Evolutionary conservation across 2,329 filamentous ascomycete species (phyloP).

Genomic region (Huntiella omanensis): DNA sequence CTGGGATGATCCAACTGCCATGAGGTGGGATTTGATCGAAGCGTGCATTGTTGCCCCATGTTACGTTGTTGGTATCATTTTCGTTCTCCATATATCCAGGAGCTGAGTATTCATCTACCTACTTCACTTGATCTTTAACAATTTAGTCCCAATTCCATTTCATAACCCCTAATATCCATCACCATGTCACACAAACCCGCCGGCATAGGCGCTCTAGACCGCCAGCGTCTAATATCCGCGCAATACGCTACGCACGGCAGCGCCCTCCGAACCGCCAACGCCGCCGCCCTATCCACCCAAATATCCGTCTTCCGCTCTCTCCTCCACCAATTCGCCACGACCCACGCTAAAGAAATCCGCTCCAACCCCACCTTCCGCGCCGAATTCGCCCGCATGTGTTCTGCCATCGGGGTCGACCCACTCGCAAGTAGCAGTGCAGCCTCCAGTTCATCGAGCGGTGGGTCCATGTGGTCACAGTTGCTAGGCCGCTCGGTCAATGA

Average conservation of each 20-base stretch:
- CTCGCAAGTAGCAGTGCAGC: slow-evolving; percentile 35
- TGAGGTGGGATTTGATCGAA: not conserved
- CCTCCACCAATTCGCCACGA: slow-evolving; percentile 85
- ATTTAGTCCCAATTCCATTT: not conserved
- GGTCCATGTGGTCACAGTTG: slow-evolving; percentile 81
- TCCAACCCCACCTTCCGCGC: slow-evolving; percentile 88
- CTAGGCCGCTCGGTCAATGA: slow-evolving; percentile 85
- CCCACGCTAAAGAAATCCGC: slow-evolving; percentile 88
- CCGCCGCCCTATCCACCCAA: slow-evolving; percentile 74
- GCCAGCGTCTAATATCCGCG: slow-evolving; percentile 63
- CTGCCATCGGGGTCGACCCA: slow-evolving; percentile 89
- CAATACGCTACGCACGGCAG: slow-evolving; percentile 85
- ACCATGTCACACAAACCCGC: slow-evolving; percentile 59
- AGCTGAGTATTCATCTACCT: not conserved
- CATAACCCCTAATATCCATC: not conserved
- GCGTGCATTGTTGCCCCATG: slow-evolving; percentile 4
- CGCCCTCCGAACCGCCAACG: slow-evolving; percentile 66
- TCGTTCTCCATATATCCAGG: not conserved
- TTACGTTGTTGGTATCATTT: not conserved
- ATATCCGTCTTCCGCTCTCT: slow-evolving; percentile 90
- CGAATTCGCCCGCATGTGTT: slow-evolving; percentile 96
- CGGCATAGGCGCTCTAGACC: slow-evolving; percentile 77
- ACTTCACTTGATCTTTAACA: not conserved
- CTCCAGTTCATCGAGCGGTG: slow-evolving; percentile 24
- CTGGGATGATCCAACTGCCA: not conserved